These are phyloP conservation scores for Chalara sp. DNA, from an alignment of 2,329 filamentous ascomycete species.

Conservation along the genomic window DNA sequence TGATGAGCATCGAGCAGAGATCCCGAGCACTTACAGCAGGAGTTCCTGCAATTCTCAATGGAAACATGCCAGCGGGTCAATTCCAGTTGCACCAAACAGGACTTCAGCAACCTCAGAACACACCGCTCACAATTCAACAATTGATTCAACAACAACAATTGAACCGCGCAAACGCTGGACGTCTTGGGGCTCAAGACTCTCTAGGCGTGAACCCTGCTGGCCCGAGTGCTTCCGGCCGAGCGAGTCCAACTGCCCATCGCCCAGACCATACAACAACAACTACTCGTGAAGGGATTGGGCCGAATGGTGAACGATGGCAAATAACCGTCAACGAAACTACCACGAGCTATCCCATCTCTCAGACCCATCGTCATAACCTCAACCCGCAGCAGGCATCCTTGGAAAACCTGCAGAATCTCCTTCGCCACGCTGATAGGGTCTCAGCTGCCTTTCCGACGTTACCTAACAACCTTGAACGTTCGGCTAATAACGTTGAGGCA, in stretches of 20 bases:
- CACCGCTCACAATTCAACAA: conserved; percentile 9
- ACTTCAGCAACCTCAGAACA: conserved; percentile 5
- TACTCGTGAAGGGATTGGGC: conserved; percentile 41
- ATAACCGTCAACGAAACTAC: conserved; percentile 43
- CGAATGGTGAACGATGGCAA: conserved; percentile 45
- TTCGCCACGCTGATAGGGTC: conserved; percentile 20
- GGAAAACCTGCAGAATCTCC: conserved; percentile 18
- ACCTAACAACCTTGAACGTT: conserved; percentile 1
- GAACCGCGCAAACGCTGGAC: conserved; percentile 16
- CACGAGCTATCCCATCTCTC: conserved; percentile 16
- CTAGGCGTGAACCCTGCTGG: conserved; percentile 7
- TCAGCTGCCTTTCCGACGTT: background rate
- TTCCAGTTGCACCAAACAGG: conserved; percentile 9
- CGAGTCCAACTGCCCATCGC: conserved; percentile 22
- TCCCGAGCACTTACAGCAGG: conserved; percentile 8
- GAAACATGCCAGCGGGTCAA: conserved; percentile 7
- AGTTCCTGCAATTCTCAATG: conserved; percentile 4
- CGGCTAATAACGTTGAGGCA: conserved; percentile 14
- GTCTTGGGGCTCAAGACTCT: conserved; percentile 16
- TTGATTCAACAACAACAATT: conserved; percentile 22
- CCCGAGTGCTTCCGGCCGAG: conserved; percentile 21
- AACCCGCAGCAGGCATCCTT: conserved; percentile 11
- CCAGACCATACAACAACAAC: conserved; percentile 35
- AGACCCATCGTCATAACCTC: conserved; percentile 7
- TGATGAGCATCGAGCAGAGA: conserved; percentile 16